Evolutionary conservation across 768 basidiomycete genomes (phyloP).

Genomic region (Tylopilus rubrobrunneus): DNA sequence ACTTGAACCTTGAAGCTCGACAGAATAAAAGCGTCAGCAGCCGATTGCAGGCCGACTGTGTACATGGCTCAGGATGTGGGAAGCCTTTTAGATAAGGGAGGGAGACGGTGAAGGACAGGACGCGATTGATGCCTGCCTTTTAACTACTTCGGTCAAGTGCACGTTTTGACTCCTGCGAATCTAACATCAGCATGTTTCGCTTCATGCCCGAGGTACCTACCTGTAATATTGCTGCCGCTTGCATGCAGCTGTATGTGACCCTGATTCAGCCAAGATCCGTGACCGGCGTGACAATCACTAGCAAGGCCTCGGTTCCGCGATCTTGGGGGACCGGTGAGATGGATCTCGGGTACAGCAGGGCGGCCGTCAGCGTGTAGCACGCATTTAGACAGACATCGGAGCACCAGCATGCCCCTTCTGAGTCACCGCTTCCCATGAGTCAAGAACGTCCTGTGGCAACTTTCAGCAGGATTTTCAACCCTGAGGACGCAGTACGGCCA

Average conservation of each 20-base stretch:
- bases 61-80: conserved; percentile 34
- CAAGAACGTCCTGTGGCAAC: conserved; percentile 9
- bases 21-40: conserved; percentile 35
- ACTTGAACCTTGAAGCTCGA: conserved; percentile 33
- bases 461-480: conserved; percentile 24
- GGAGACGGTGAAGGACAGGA: conserved; percentile 21
- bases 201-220: conserved; percentile 21
- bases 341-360: conserved; percentile 19
- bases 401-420: conserved; percentile 6
- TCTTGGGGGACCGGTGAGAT: conserved; percentile 2
- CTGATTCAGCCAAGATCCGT: conserved; percentile 15
- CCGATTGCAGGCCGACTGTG: conserved; percentile 39
- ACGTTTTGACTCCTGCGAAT: conserved; percentile 24
- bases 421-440: conserved; percentile 17
- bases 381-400: conserved; percentile 9
- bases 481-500: conserved; percentile 27
- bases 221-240: conserved; percentile 8
- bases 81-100: conserved; percentile 24
- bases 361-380: conserved; percentile 8
- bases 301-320: conserved; percentile 29
- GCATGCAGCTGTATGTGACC: conserved; percentile 4
- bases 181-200: conserved; percentile 26
- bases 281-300: conserved; percentile 12
- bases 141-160: conserved; percentile 17
- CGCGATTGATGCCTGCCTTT: conserved; percentile 23